Conservation (phyloP, 2,329 filamentous ascomycete genomes). For the Clonostachys rhizophaga region DNA sequence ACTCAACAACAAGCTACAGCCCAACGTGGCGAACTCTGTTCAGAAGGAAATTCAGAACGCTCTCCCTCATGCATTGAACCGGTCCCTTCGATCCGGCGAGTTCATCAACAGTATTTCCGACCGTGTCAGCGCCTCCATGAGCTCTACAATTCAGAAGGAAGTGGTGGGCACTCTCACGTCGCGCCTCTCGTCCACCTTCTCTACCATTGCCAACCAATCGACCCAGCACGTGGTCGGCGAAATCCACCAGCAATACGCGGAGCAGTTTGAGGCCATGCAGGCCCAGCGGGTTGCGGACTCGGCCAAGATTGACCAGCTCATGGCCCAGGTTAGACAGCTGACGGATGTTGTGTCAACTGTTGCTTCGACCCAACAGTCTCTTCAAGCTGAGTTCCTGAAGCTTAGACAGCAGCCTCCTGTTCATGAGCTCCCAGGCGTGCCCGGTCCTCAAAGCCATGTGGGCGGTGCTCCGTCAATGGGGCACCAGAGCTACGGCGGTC, state of each 20-base stretch:
- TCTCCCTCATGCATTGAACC: conserved; percentile 58
- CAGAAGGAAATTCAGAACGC: conserved; percentile 69
- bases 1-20: conserved; percentile 62
- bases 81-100: conserved; percentile 64
- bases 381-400: conserved; percentile 61
- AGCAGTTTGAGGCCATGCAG: conserved; percentile 45
- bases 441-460: conserved; percentile 17
- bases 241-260: conserved; percentile 57
- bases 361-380: conserved; percentile 62
- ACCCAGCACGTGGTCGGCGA: conserved; percentile 65
- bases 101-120: conserved; percentile 67
- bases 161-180: conserved; percentile 57
- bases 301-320: conserved; percentile 70
- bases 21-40: conserved; percentile 60
- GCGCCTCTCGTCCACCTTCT: conserved; percentile 62
- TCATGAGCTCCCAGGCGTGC: conserved; percentile 31
- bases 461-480: background rate
- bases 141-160: conserved; percentile 64
- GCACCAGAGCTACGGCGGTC: conserved; percentile 1
- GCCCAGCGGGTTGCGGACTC: conserved; percentile 44
- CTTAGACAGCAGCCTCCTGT: conserved; percentile 44
- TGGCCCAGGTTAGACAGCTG: conserved; percentile 60
- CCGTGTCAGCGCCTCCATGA: conserved; percentile 62
- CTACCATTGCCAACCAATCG: conserved; percentile 58
- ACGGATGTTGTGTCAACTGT: conserved; percentile 66